A percentile compares a stretch with the other conserved stretches of the same genome.
phyloP scores from a whole-genome alignment of 2,329 filamentous ascomycete species.

The Xylariaceae sp. region DNA sequence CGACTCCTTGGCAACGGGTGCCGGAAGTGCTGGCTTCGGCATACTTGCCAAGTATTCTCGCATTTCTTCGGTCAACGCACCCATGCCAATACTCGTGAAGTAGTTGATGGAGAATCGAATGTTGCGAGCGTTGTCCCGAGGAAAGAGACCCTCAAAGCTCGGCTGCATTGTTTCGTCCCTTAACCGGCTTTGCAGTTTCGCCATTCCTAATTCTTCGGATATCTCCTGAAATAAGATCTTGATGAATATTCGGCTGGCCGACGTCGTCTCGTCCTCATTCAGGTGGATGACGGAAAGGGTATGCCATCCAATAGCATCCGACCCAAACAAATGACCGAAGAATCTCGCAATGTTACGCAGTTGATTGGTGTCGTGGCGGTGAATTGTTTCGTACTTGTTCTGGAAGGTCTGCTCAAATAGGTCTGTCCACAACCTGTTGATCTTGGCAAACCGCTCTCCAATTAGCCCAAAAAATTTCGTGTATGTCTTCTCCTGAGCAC shows the following conservation, averaged over 20 bases:
- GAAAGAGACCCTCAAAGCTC: slow-evolving; percentile 82
- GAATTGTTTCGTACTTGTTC: slow-evolving; percentile 96
- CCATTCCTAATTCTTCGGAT: slow-evolving; percentile 78
- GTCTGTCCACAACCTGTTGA: slow-evolving; percentile 91
- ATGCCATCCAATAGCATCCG: slow-evolving; percentile 90
- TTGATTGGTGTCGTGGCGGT: slow-evolving; percentile 93
- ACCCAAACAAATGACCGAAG: slow-evolving; percentile 85
- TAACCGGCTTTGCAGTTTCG: slow-evolving; percentile 70
- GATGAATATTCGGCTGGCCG: slow-evolving; percentile 94
- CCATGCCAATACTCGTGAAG: slow-evolving; percentile 97
- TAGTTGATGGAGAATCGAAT: slow-evolving; percentile 98
- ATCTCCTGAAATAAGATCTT: slow-evolving; percentile 97
- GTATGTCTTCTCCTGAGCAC: slow-evolving; percentile 93
- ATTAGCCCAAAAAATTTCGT: slow-evolving; percentile 96
- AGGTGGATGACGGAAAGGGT: slow-evolving; percentile 78
- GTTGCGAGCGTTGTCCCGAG: slow-evolving; percentile 81
- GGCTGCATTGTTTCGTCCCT: slow-evolving; percentile 74
- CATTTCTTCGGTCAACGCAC: slow-evolving; percentile 90
- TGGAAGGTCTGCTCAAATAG: slow-evolving; percentile 86
- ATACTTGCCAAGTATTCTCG: slow-evolving; percentile 84
- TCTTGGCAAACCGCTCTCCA: slow-evolving; percentile 89
- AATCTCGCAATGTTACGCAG: slow-evolving; percentile 92
- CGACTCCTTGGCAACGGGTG: slow-evolving; percentile 56
- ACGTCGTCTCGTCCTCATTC: slow-evolving; percentile 95
- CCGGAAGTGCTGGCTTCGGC: slow-evolving; percentile 75